Percentiles rank a stretch among this genome's conserved stretches.
Conservation (phyloP, 495 filamentous ascomycete species). For the Trichoderma asperelloides region DNA sequence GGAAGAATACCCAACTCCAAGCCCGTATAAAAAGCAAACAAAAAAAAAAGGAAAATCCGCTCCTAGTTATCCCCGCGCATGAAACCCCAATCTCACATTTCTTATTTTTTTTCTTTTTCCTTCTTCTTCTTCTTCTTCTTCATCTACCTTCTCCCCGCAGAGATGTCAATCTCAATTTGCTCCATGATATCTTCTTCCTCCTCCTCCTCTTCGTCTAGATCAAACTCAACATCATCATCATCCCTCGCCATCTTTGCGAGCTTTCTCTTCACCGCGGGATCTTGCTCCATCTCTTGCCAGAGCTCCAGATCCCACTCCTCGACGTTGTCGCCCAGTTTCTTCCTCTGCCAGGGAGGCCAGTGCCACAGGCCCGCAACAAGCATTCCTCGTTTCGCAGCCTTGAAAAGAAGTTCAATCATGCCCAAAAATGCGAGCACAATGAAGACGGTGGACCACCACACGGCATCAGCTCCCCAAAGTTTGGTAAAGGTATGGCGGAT, state of each 20-base stretch:
- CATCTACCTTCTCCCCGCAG: not conserved
- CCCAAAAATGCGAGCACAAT: slow-evolving; percentile 25
- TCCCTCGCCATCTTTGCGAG: slow-evolving; percentile 22
- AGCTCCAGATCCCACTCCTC: slow-evolving; percentile 39
- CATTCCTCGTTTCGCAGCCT: slow-evolving; percentile 26
- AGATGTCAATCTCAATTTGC: slow-evolving; percentile 6
- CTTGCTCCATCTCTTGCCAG: slow-evolving; percentile 38
- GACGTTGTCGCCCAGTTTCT: slow-evolving; percentile 17
- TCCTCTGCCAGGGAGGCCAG: slow-evolving; percentile 20
- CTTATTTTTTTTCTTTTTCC: not conserved
- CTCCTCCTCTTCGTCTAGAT: slow-evolving; percentile 5
- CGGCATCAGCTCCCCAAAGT: slow-evolving; percentile 57
- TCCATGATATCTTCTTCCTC: not conserved
- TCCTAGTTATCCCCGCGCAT: too few species aligned
- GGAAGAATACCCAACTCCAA: not conserved
- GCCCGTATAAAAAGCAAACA: not conserved
- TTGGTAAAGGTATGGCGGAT: slow-evolving; percentile 57
- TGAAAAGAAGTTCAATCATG: slow-evolving; percentile 26
- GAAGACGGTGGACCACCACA: slow-evolving; percentile 70
- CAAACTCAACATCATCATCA: slow-evolving; percentile 12
- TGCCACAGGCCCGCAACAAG: slow-evolving; percentile 29
- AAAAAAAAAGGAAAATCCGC: not conserved
- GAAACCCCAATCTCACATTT: not conserved
- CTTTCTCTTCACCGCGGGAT: slow-evolving; percentile 23
- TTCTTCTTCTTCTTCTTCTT: not conserved